Conservation (phyloP, 1,284 basidiomycete species). For the Puccinia novopanici region DNA sequence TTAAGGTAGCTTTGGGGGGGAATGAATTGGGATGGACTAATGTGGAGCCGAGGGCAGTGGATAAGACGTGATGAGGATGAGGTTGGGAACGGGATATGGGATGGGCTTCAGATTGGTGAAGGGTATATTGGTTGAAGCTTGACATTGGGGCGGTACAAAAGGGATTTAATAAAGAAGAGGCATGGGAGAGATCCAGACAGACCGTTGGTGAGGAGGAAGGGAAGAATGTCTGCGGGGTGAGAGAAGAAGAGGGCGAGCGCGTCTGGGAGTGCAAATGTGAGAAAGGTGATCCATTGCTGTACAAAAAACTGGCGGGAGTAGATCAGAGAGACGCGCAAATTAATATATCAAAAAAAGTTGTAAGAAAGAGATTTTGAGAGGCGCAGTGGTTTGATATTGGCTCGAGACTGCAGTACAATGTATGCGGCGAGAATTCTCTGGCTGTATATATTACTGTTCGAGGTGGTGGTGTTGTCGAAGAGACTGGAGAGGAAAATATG, state of each 20-base stretch:
- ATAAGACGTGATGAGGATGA: slow-evolving; percentile 4
- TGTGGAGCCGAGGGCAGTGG: background rate
- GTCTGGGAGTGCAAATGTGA: slow-evolving; percentile 20
- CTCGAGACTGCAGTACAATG: background rate
- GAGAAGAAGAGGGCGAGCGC: slow-evolving; percentile 21
- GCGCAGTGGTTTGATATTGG: no score
- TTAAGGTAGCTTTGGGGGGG: slow-evolving; percentile 7
- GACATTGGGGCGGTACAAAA: background rate
- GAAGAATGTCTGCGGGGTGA: background rate
- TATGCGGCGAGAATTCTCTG: background rate
- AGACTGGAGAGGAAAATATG: no score
- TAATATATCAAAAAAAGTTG: no score
- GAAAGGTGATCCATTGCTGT: slow-evolving; percentile 19
- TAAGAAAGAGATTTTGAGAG: no score
- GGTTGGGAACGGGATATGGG: slow-evolving; percentile 9
- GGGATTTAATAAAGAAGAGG: slow-evolving; percentile 15
- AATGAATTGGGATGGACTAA: slow-evolving; percentile 11
- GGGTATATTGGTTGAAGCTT: background rate
- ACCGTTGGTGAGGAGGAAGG: slow-evolving; percentile 1
- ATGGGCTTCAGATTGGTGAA: background rate
- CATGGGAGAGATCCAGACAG: background rate
- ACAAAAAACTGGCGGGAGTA: slow-evolving; percentile 12
- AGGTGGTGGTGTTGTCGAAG: slow-evolving; percentile 2
- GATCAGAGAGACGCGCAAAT: background rate
- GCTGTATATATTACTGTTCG: background rate